Evolutionary conservation across 2,329 filamentous ascomycete species (phyloP), one percentile per base, ranked within the genome.

Genomic region (Arthrobotrys conoides): DNA sequence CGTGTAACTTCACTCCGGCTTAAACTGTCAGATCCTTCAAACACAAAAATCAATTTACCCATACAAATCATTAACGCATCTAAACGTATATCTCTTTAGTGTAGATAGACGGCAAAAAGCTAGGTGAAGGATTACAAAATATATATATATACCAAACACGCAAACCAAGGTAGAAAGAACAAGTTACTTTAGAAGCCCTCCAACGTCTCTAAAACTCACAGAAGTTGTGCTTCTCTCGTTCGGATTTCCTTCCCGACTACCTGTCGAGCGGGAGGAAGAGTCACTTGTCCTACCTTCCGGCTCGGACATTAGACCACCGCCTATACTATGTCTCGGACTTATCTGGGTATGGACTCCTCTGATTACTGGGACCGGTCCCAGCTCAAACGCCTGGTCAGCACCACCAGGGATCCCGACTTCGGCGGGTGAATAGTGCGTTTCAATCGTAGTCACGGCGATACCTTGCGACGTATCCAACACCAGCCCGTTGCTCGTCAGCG

Each of bases 351-450:
- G 16, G 9, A 24, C 67, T 12, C 49, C 38, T 44, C 48, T 69
- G n/a, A 41, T 12, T n/a, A 20, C 55, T 12, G 68, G 24, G 48
- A 78, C 63, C 2, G 75, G 75, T n/a, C 68, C 53, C 8, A 78
- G 53, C 24, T 78, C 75, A 41, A 72, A 78, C 18, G 75, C 68
- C 27, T 57, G 75, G 8, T 68, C 75, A 16, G 46, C n/a, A 16
- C 38, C 67, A n/a, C 68, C 73, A 18, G 68, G 51, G 14, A 41
- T 59, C 24, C 33, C 59, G 10, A 51, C 49, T 24, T 77, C 73
- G 30, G 71, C 61, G 18, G 75, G 75, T 3, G 75, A 78, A 36
- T 78, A 78, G 33, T 64, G 61, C 8, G 75, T 78, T 41, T 78
- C 75, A 10, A 78, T 78, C 16, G 68, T 72, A 14, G 75, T 78